Conservation (phyloP, 129 eudicot genomes). For the Gnaphalium uliginosum region DNA sequence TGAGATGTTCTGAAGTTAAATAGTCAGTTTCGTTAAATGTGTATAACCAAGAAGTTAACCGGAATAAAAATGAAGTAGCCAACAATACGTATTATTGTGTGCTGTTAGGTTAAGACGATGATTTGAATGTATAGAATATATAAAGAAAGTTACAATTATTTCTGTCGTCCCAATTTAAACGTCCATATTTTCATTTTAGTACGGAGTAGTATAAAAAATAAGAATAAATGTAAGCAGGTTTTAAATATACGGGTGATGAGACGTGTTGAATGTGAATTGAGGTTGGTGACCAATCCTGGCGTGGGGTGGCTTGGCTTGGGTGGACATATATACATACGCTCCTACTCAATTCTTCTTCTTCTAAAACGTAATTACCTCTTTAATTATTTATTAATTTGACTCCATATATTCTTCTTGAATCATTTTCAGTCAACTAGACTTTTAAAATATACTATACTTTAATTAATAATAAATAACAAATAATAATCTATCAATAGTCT, state of each 20-base stretch:
- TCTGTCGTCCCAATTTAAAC: too few species aligned
- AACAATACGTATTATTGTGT: too few species aligned
- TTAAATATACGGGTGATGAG: slow-evolving; percentile 31
- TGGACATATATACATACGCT: slow-evolving; percentile 11
- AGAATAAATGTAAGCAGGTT: too few species aligned
- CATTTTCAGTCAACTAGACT: slow-evolving; percentile 11
- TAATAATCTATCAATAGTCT: background rate
- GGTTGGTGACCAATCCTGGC: slow-evolving; percentile 42
- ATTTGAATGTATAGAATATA: too few species aligned
- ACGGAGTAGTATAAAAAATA: too few species aligned
- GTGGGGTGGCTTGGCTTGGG: background rate
- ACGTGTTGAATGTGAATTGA: slow-evolving; percentile 41
- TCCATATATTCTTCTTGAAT: background rate
- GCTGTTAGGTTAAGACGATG: too few species aligned
- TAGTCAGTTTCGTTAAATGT: too few species aligned
- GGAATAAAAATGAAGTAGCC: too few species aligned
- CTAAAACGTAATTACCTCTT: slow-evolving; percentile 47
- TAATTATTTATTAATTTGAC: slow-evolving; percentile 38
- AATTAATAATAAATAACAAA: background rate
- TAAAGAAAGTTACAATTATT: too few species aligned
- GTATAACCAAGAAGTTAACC: too few species aligned
- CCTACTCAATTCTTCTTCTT: slow-evolving; percentile 21
- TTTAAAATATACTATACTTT: background rate
- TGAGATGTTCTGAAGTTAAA: too few species aligned
- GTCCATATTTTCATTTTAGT: too few species aligned